phyloP scores from a whole-genome alignment of 192 early-diverging fungal genomes.

The Piromyces finnis region DNA sequence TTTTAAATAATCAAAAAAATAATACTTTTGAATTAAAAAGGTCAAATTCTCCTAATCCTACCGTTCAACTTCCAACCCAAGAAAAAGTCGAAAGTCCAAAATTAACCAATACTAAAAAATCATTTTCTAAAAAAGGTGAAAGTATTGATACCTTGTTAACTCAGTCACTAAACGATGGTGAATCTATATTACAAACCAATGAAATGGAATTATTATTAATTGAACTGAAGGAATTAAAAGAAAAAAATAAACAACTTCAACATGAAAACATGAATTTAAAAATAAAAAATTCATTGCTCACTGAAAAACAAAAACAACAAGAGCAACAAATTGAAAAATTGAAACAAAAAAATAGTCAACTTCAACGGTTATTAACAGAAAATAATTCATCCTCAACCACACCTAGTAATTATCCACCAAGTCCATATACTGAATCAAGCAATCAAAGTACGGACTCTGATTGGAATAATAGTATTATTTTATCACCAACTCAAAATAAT shows the following conservation, averaged over 20 bases:
- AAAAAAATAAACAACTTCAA: not conserved
- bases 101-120: not conserved
- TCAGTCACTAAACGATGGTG: not conserved
- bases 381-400: not conserved
- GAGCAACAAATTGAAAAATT: not conserved
- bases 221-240: not conserved
- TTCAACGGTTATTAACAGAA: not conserved
- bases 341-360: not conserved
- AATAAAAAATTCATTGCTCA: not conserved
- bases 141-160: not conserved
- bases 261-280: not conserved
- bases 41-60: not conserved
- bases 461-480: not conserved
- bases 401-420: no score
- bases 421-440: no score
- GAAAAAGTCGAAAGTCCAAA: not conserved
- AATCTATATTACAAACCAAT: not conserved
- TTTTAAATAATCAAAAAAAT: not conserved
- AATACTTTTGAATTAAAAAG: not conserved
- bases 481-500: not conserved
- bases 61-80: not conserved
- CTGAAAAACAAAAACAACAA: not conserved
- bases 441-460: no score
- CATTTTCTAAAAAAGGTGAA: not conserved
- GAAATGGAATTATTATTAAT: not conserved